These are phyloP conservation scores for Eleusine coracana DNA, from an alignment of 176 grass and related monocot genomes.

Conservation along the genomic window DNA sequence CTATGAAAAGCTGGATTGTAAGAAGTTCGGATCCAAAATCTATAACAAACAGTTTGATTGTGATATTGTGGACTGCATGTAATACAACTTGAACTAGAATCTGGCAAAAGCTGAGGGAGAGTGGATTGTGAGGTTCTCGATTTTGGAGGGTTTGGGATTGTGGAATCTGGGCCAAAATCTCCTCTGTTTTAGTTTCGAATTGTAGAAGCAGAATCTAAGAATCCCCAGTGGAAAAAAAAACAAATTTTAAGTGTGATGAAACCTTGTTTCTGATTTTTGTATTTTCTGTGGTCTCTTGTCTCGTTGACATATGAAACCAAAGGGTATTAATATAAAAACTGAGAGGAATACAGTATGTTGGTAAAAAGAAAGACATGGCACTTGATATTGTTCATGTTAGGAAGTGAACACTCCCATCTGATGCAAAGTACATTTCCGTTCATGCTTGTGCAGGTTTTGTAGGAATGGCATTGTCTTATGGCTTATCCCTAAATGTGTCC, in stretches of 20 bases:
- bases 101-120: too few relatives aligned
- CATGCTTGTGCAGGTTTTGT: conserved; percentile 69
- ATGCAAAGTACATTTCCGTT: neutral
- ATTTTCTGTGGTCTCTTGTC: neutral
- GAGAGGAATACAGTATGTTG: neutral
- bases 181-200: too few relatives aligned
- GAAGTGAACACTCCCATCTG: neutral
- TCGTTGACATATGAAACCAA: neutral
- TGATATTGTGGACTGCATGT: too few relatives aligned
- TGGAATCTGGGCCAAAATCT: too few relatives aligned
- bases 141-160: too few relatives aligned
- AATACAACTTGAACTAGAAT: too few relatives aligned
- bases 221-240: too few relatives aligned
- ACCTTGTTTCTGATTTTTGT: neutral
- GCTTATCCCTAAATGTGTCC: conserved; percentile 79
- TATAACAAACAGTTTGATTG: too few relatives aligned
- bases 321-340: neutral
- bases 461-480: conserved; percentile 94
- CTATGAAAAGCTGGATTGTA: neutral
- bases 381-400: neutral
- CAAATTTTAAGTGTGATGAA: neutral
- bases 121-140: too few relatives aligned
- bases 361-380: neutral
- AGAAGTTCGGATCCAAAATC: neutral
- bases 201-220: too few relatives aligned